These are phyloP conservation scores for Colletotrichum scovillei DNA, from an alignment of 2,329 filamentous ascomycete genomes.

Conservation along the genomic window DNA sequence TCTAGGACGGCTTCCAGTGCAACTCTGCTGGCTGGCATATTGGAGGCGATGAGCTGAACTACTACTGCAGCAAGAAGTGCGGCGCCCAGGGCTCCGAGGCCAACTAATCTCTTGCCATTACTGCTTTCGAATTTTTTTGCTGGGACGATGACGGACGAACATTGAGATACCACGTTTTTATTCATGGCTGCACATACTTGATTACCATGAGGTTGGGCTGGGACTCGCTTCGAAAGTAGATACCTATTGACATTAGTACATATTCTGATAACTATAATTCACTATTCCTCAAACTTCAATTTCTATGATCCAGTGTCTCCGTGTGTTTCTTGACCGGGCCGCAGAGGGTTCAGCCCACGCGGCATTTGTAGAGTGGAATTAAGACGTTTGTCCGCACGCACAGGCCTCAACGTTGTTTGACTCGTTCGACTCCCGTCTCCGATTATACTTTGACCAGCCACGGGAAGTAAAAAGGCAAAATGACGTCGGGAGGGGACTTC, in stretches of 20 bases:
- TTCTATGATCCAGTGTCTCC: too few relatives aligned
- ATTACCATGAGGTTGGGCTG: not conserved
- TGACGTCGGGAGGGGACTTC: too few relatives aligned
- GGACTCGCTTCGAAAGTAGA: not conserved
- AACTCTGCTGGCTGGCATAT: conserved; percentile 30
- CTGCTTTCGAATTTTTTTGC: not conserved
- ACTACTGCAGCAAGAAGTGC: conserved; percentile 37
- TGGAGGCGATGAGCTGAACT: conserved; percentile 34
- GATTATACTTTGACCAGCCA: not conserved
- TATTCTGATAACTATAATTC: not conserved
- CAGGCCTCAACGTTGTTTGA: not conserved
- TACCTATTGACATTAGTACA: not conserved
- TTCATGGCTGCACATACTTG: not conserved
- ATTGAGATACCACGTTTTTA: not conserved
- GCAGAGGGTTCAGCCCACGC: too few relatives aligned
- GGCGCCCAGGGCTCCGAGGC: conserved; percentile 31
- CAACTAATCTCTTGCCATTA: not conserved
- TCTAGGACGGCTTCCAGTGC: conserved; percentile 21
- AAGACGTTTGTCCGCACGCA: not conserved
- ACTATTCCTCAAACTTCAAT: not conserved
- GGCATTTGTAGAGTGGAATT: too few relatives aligned
- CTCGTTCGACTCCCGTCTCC: not conserved
- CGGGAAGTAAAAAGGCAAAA: not conserved
- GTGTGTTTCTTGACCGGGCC: too few relatives aligned
- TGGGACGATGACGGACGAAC: not conserved